Conservation (phyloP, 108 stramenopile genomes). For the Skeletonema potamos region DNA sequence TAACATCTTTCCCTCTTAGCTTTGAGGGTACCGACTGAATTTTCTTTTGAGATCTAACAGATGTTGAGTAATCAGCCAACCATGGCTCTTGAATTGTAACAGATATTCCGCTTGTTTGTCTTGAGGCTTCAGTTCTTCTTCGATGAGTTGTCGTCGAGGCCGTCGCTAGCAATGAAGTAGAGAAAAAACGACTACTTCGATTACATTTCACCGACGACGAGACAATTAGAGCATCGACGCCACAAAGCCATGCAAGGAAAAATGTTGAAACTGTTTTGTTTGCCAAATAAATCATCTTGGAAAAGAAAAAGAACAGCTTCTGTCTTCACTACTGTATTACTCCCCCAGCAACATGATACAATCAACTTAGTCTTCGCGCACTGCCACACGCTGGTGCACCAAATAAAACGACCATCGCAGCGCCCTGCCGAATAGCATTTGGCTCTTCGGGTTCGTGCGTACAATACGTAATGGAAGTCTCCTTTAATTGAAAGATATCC, state of each 20-base stretch:
- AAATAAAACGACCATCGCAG: too few relatives aligned
- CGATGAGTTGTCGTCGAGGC: neutral
- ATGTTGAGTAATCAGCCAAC: conserved; percentile 54
- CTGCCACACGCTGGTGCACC: too few relatives aligned
- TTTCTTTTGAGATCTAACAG: conserved; percentile 52
- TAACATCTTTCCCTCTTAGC: conserved; percentile 5
- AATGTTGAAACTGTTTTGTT: neutral
- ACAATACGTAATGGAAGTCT: too few relatives aligned
- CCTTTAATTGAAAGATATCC: neutral
- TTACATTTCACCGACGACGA: neutral
- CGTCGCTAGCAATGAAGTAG: neutral
- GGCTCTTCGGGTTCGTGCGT: neutral
- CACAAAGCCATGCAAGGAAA: neutral
- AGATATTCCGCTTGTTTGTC: neutral
- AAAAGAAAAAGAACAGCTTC: too few relatives aligned
- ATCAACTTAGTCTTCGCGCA: too few relatives aligned
- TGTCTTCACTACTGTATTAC: too few relatives aligned
- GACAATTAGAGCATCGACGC: neutral
- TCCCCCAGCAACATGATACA: too few relatives aligned
- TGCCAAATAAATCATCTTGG: too few relatives aligned
- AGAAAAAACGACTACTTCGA: neutral
- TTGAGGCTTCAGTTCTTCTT: conserved; percentile 17
- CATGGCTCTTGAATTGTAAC: conserved; percentile 39
- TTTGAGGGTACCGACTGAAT: conserved; percentile 42
- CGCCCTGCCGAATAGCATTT: too few relatives aligned